Conservation (phyloP, 192 early-diverging fungal species). For the Phlyctochytrium bullatum region DNA sequence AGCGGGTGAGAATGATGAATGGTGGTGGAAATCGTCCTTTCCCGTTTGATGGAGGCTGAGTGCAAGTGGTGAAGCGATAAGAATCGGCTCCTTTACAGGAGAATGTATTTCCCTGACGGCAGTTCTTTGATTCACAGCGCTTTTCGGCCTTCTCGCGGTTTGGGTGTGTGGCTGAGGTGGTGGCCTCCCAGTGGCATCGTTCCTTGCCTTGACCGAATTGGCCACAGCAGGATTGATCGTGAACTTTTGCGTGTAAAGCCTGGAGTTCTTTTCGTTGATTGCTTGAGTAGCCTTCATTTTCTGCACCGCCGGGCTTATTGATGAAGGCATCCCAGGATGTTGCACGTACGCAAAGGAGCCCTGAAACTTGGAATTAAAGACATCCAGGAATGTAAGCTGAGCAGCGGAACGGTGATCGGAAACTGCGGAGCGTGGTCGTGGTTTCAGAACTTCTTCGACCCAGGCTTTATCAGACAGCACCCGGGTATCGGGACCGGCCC, state of each 20-base stretch:
- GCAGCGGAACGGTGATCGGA: no score
- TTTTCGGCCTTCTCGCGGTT: conserved; percentile 1
- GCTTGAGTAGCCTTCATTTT: conserved; percentile 29
- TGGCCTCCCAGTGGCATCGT: background rate
- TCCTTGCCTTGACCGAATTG: conserved; percentile 18
- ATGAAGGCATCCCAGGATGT: background rate
- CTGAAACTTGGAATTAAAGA: no score
- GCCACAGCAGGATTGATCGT: conserved; percentile 14
- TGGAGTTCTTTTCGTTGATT: conserved; percentile 25
- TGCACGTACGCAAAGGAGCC: no score
- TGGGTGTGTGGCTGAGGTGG: conserved; percentile 11
- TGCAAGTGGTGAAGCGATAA: conserved; percentile 22
- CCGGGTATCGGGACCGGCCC: no score
- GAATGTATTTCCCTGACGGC: background rate
- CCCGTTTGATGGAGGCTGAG: conserved; percentile 12
- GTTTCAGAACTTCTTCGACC: no score
- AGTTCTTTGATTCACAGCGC: conserved; percentile 1
- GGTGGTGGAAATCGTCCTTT: conserved; percentile 3
- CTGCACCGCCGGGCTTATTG: conserved; percentile 20
- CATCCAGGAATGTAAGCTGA: no score
- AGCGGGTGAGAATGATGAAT: conserved; percentile 4
- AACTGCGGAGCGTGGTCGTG: no score
- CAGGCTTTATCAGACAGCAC: no score
- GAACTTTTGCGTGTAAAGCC: conserved; percentile 25
- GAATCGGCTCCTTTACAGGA: background rate